Evolutionary conservation across 148 eudicot genomes (phyloP).

Genomic region (Persicaria maculosa): DNA sequence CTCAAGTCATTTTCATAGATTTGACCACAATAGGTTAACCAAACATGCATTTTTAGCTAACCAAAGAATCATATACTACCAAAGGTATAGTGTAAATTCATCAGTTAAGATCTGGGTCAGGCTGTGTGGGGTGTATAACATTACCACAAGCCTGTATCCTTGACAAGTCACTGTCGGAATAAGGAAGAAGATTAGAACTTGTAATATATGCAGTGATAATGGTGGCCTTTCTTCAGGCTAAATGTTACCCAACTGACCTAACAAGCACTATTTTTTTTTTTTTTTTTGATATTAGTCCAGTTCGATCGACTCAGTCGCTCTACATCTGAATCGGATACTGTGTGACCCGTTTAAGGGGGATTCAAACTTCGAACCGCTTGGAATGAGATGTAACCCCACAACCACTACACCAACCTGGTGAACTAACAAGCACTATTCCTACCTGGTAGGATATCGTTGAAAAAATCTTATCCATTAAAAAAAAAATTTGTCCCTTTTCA

Average conservation of each 20-base stretch:
- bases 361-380: too few species aligned
- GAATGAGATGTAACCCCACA: too few species aligned
- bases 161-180: neutral
- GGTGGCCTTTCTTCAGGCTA: neutral
- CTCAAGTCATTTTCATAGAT: conserved; percentile 2
- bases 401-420: too few species aligned
- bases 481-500: too few species aligned
- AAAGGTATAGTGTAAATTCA: neutral
- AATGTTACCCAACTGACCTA: neutral
- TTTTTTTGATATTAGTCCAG: too few species aligned
- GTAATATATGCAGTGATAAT: neutral
- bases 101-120: neutral
- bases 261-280: too few species aligned
- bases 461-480: too few species aligned
- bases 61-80: neutral
- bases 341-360: too few species aligned
- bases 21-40: neutral
- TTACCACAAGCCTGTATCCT: neutral
- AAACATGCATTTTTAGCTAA: neutral
- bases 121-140: neutral
- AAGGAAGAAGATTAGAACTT: neutral
- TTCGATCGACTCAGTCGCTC: too few species aligned
- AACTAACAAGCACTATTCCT: too few species aligned
- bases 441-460: too few species aligned
- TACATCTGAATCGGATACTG: too few species aligned